Percentiles rank a stretch among this genome's conserved stretches.
Conservation (phyloP, 2,329 filamentous ascomycete genomes). For the Peltaster fructicola region DNA sequence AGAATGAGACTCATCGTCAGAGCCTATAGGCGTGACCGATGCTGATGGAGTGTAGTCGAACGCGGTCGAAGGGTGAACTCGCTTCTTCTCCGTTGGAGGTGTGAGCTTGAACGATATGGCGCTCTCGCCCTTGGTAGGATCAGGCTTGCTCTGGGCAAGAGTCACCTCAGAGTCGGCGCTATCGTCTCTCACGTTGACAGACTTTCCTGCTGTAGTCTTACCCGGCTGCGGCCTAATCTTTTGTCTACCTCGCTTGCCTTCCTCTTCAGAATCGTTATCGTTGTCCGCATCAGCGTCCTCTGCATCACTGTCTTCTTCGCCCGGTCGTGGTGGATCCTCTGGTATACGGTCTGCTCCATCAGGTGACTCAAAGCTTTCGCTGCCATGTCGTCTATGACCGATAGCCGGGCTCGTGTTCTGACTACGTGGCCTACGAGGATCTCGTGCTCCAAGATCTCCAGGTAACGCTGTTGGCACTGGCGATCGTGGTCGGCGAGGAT, state of each 20-base stretch:
- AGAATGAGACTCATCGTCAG: conserved; percentile 65
- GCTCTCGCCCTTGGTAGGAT: conserved; percentile 19
- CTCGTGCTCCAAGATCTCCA: no score
- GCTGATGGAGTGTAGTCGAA: conserved; percentile 54
- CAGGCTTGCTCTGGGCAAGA: conserved; percentile 11
- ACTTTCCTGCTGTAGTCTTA: conserved; percentile 17
- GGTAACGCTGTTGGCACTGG: conserved; percentile 13
- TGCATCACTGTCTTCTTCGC: conserved; percentile 11
- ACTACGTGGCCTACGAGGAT: no score
- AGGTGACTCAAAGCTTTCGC: conserved; percentile 8
- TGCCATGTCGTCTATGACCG: conserved; percentile 8
- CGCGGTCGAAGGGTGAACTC: conserved; percentile 58
- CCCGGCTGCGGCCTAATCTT: conserved; percentile 18
- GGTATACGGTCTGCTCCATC: conserved; percentile 6
- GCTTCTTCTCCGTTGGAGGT: conserved; percentile 23
- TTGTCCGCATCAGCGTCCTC: conserved; percentile 17
- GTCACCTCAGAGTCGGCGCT: conserved; percentile 15
- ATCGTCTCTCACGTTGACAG: conserved; percentile 13
- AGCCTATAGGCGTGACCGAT: conserved; percentile 48
- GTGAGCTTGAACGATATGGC: conserved; percentile 14
- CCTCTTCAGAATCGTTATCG: conserved; percentile 17
- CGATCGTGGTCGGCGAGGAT: conserved; percentile 9
- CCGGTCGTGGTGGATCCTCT: conserved; percentile 7
- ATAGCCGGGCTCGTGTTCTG: conserved; percentile 12
- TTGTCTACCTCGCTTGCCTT: conserved; percentile 14